These are phyloP conservation scores for Fabrea salina DNA, from an alignment of 169 alveolate species.

Conservation along the genomic window DNA sequence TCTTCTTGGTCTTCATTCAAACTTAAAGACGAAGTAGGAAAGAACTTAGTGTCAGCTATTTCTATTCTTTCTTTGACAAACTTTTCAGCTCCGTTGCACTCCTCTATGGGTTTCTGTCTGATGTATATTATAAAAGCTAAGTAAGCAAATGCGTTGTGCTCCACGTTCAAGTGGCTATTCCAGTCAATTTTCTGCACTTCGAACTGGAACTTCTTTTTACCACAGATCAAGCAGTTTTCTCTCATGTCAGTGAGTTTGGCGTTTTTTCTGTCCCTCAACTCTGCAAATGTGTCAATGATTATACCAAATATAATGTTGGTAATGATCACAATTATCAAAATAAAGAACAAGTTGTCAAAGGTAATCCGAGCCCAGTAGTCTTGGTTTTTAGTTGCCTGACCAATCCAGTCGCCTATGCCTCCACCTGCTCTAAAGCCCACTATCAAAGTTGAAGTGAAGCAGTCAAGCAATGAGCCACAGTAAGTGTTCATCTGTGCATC, in stretches of 20 bases:
- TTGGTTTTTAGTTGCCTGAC: background rate
- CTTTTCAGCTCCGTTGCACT: constrained; percentile 53
- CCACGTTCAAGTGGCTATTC: constrained; percentile 25
- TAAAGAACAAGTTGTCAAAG: constrained; percentile 66
- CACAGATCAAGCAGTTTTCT: constrained; percentile 54
- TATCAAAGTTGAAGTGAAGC: constrained; percentile 53
- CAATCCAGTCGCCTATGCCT: constrained; percentile 68
- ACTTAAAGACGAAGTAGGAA: constrained; percentile 39
- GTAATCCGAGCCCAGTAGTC: constrained; percentile 49
- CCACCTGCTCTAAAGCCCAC: constrained; percentile 79
- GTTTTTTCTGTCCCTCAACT: constrained; percentile 62
- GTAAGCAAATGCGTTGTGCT: constrained; percentile 49
- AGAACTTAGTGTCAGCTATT: constrained; percentile 52
- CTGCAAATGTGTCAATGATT: constrained; percentile 75
- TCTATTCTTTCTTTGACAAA: constrained; percentile 33
- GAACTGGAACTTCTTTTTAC: constrained; percentile 32
- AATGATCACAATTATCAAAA: constrained; percentile 62
- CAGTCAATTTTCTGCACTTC: constrained; percentile 40
- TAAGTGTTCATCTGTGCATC: constrained; percentile 44
- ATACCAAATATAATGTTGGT: constrained; percentile 78
- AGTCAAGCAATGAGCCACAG: constrained; percentile 56
- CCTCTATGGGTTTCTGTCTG: constrained; percentile 35
- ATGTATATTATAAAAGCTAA: constrained; percentile 43
- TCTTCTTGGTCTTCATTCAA: background rate
- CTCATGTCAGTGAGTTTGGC: constrained; percentile 35